Evolutionary conservation across 768 basidiomycete species (phyloP), one percentile per base, ranked within the genome.

Genomic region (Calvatia gigantea): DNA sequence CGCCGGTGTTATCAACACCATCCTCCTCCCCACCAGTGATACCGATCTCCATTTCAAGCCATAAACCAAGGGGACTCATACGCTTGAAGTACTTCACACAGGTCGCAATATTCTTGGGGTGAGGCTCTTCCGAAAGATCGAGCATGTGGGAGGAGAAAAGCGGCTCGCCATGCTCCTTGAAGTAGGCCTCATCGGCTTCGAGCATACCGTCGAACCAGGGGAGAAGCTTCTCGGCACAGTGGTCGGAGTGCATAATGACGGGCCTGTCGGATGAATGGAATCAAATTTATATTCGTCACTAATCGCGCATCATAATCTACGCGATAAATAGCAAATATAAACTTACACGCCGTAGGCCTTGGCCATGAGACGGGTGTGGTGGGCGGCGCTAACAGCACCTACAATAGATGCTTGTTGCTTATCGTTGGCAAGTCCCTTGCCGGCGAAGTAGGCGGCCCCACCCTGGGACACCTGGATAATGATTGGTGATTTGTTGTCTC

Each of bases 11-110:
- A 76, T 99, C 96, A 46, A 99, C 97, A 69, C 97, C 96, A 67
- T 98, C 97, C 72, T 99, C 97, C 73, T 99, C 97, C 65, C 97
- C 97, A 67, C 97, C 97, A 48, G 97, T 99, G 74, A 99, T 98
- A 67, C 97, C 97, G 70, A 99, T 99, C 75, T 99, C 97, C 97
- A 99, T 99, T 83, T 99, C 97, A 71, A 99, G 92, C 93, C 93
- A 99, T 58, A 92, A 75, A 49, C 91, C 89, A 67, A 98, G 72
- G 59, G 87, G 84, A 2, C 91, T 89, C 94, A 98, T 90, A 68
- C 92, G 91, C 75, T 86, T 81, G 74, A 98, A 96, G 82, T 99
- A 99, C 69, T 93, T 83, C 57, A 78, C 93, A 71, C 97, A 98
- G 51, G 79, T 92, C 39, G 80, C 86, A 69, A 98, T 99, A 80